A percentile compares a stretch with the other conserved stretches of the same genome.
Conservation (phyloP, 257 asterid genomes). For the Solanum arcanum region DNA sequence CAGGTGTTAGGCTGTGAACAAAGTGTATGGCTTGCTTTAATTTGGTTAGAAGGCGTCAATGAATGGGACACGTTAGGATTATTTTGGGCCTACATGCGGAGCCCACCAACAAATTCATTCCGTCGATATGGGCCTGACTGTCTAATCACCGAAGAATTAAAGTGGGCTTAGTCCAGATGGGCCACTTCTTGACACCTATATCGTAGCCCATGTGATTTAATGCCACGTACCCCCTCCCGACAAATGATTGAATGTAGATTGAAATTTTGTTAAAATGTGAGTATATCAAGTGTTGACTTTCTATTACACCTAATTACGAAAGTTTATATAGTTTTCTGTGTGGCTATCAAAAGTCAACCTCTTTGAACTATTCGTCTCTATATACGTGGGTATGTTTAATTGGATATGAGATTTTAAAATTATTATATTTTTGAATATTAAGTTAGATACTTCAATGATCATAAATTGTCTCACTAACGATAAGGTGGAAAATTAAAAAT, state of each 20-base stretch:
- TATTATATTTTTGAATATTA: too few species aligned
- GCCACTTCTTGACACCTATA: background rate
- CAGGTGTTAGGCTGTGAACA: background rate
- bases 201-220: background rate
- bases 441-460: background rate
- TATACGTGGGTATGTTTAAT: too few species aligned
- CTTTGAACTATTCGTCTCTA: background rate
- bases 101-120: background rate
- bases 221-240: background rate
- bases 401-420: background rate
- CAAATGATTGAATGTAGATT: background rate
- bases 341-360: background rate
- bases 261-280: background rate
- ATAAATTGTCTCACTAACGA: background rate
- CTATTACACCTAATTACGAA: background rate
- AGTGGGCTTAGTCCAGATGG: background rate
- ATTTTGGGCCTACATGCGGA: background rate
- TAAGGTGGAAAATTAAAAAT: background rate
- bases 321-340: too few species aligned
- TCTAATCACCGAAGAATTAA: background rate
- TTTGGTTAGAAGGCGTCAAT: background rate
- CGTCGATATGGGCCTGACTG: background rate
- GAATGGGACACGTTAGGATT: background rate
- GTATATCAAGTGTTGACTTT: background rate
- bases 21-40: background rate